Evolutionary conservation across 148 eudicot species (phyloP).

Genomic region (Hydrangea macrophylla): DNA sequence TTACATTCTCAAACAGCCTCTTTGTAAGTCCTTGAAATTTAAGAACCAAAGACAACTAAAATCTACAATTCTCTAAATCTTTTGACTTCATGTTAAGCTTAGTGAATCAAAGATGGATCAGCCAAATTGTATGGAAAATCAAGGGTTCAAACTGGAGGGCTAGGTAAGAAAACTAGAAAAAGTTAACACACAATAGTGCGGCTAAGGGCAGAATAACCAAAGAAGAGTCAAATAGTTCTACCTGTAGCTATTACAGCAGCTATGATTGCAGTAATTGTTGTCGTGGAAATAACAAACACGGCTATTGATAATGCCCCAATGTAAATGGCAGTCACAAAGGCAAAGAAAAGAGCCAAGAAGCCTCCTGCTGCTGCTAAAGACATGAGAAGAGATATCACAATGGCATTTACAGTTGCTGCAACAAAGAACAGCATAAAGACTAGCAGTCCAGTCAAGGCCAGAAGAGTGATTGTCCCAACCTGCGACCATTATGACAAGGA

Average conservation of each 20-base stretch:
- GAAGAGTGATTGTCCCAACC: conserved; percentile 70
- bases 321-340: conserved; percentile 60
- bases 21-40: too few species aligned
- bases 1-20: too few species aligned
- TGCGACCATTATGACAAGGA: conserved; percentile 26
- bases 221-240: conserved; percentile 17
- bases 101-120: too few species aligned
- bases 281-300: conserved; percentile 59
- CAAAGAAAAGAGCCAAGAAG: conserved; percentile 84
- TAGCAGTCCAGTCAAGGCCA: conserved; percentile 54
- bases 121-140: neutral
- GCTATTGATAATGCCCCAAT: conserved; percentile 70
- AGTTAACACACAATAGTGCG: neutral
- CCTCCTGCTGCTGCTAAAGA: conserved; percentile 86
- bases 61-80: too few species aligned
- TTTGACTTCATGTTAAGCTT: too few species aligned
- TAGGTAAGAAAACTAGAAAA: neutral
- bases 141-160: neutral
- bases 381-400: conserved; percentile 67
- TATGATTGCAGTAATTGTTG: conserved; percentile 53
- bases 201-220: neutral
- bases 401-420: conserved; percentile 73
- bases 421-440: conserved; percentile 70
- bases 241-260: conserved; percentile 59
- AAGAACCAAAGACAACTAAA: too few species aligned